Evolutionary conservation across 495 filamentous ascomycete genomes (phyloP).

Genomic region (Poronia punctata): DNA sequence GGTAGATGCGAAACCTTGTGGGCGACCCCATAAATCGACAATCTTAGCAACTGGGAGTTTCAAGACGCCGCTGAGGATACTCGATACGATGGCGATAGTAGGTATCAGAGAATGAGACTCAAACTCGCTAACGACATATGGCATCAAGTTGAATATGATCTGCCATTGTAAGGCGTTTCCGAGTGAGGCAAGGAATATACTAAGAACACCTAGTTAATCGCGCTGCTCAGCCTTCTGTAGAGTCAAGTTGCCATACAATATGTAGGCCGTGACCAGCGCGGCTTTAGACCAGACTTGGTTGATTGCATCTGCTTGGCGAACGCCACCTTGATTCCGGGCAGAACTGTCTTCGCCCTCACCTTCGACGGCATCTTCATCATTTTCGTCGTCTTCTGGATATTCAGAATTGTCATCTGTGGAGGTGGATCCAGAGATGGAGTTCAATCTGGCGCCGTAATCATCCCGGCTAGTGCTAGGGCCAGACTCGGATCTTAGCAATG

Average conservation of each 20-base stretch:
- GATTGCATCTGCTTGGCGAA: conserved; percentile 38
- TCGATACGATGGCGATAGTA: conserved; percentile 42
- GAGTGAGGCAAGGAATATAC: conserved; percentile 39
- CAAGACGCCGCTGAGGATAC: conserved; percentile 54
- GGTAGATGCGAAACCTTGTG: conserved; percentile 35
- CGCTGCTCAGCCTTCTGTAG: not conserved
- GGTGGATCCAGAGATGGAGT: conserved; percentile 11
- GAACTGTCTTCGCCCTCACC: conserved; percentile 20
- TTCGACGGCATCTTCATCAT: conserved; percentile 11
- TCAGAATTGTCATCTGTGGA: conserved; percentile 15
- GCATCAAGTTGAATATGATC: conserved; percentile 33
- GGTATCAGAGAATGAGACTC: conserved; percentile 41
- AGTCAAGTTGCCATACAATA: conserved; percentile 26
- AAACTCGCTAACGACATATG: conserved; percentile 44
- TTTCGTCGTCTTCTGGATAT: conserved; percentile 12
- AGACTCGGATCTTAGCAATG: conserved; percentile 19
- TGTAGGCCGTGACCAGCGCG: conserved; percentile 33
- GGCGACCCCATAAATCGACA: conserved; percentile 58
- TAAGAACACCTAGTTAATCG: conserved; percentile 8
- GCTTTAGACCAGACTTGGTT: conserved; percentile 39
- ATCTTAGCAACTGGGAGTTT: conserved; percentile 59
- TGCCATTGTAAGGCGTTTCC: conserved; percentile 40
- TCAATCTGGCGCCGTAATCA: conserved; percentile 5
- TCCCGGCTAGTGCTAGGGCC: conserved; percentile 12
- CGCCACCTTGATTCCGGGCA: conserved; percentile 24